Conservation (phyloP, 495 filamentous ascomycete species). For the Pyrenopolyporus hunteri region DNA sequence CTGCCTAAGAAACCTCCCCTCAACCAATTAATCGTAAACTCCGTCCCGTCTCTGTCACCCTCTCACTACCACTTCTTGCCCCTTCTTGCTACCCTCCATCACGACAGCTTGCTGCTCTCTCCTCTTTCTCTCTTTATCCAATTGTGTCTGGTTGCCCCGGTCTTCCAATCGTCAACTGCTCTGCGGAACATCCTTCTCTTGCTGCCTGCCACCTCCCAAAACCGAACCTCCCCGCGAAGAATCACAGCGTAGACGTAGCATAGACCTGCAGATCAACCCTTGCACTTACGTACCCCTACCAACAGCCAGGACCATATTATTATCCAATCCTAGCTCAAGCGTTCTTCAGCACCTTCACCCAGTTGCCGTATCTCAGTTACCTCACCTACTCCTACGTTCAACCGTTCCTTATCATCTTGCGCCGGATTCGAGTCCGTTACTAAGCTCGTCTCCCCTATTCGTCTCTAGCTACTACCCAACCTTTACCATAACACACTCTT, state of each 20-base stretch:
- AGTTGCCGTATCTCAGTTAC: too few species aligned
- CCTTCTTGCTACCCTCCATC: constrained; percentile 11
- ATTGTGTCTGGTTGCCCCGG: neutral
- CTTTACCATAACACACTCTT: neutral
- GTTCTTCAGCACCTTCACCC: constrained; percentile 34
- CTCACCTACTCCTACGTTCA: neutral
- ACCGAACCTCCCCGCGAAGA: constrained; percentile 33
- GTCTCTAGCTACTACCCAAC: constrained; percentile 10
- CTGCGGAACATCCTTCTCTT: constrained; percentile 23
- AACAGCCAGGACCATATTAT: constrained; percentile 9
- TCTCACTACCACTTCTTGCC: constrained; percentile 1
- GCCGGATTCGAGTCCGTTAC: constrained; percentile 31
- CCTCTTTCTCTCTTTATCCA: neutral
- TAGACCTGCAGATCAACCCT: constrained; percentile 1
- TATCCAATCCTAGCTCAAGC: constrained; percentile 33
- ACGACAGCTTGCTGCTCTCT: neutral
- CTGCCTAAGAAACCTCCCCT: neutral
- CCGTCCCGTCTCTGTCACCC: constrained; percentile 34
- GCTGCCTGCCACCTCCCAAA: constrained; percentile 17
- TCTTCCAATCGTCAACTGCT: constrained; percentile 14
- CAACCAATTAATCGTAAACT: constrained; percentile 39
- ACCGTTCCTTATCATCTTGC: constrained; percentile 15
- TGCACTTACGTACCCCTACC: constrained; percentile 18
- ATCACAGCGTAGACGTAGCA: too few species aligned
- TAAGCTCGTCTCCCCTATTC: constrained; percentile 17